Evolutionary conservation across 2,329 filamentous ascomycete genomes (phyloP), one percentile per base, ranked within the genome.

Genomic region (Apiospora kogelbergensis): DNA sequence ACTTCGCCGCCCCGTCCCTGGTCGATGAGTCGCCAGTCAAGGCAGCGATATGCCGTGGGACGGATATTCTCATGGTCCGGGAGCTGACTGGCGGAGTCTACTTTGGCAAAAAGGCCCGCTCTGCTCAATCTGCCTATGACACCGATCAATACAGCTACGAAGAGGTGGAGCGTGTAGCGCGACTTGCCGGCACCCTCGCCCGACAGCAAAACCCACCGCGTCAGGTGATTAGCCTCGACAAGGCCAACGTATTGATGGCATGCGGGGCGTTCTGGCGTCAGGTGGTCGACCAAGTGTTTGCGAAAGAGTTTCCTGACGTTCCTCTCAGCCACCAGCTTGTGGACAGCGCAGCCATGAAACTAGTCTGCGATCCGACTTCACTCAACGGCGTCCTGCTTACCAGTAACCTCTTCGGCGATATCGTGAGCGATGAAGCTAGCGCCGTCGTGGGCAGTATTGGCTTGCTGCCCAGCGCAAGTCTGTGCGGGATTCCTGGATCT

Each of bases 381-480:
- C 41, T 77, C 20, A 76, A 77, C 57, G 74, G 74, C 11, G 66
- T 77, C n/a, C 45, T 77, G 1, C 68, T 76, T 2, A 65, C 69
- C 0, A 73, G 75, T 3, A 77, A 76, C 33, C 33, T 33, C 33
- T 33, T 33, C 33, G 33, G 33, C 33, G 33, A 33, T 33, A 33
- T 33, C 33, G 33, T 77, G 1, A 75, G 74, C 11, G 75, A 76
- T 26, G 68, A 74, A 6, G 74, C 73, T 7, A 70, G 67, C 26
- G 74, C 66, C 17, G 74, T 76, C 48, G 22, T 95, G 2, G 95
- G 95, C n/a, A 94, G 91, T 75, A 89, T 98, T 74, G 95, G 95
- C 40, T 84, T 98, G 72, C 84, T 97, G 74, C 95, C 95, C 33
- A 95, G 92, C 79, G 95, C 95, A 13, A 95, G 92, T 81, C 84